Evolutionary conservation across 2,329 filamentous ascomycete genomes (phyloP), one percentile per base, ranked within the genome.

Genomic region (Aspergillus niger): DNA sequence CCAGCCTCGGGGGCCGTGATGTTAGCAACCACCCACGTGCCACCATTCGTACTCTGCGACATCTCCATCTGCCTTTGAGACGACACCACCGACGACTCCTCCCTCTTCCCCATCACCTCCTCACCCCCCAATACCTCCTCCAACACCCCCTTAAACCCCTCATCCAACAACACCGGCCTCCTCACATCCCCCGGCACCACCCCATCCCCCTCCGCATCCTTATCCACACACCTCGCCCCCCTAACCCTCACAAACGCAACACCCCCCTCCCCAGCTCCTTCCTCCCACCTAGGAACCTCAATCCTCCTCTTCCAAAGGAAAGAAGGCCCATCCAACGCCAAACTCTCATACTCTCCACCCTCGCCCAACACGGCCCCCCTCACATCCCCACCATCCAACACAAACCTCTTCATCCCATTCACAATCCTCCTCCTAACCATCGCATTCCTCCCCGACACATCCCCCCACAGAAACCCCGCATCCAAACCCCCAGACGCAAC

Each of bases 341-440:
- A 80, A 30, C 92, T 98, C 83, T 98, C 95, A 76, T 96, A 98
- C 80, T 98, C 95, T 3, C 95, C 95, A 5, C 95, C 95, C 74
- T 98, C 95, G 1, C 95, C 95, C 17, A 98, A 78, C 8, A 93
- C 86, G 8, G 91, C 90, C 0, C 91, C 92, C 79, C 62, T 85
- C 80, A 70, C 79, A 80, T 63, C 83, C 78, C 48, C 90, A 41
- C 70, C 69, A 32, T 53, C 51, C 5, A 62, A 67, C 13, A 72
- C 89, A 77, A 96, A 96, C 63, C 86, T 73, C 58, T 67, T 72
- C 70, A 82, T 77, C 26, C 73, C 81, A 63, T 79, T 82, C 30
- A 79, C 76, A 56, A 90, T 70, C 47, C 77, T 77, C 54, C 69
- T 71, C 57, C 84, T 77, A 8, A 82, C 79, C 53, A 67, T 66